A percentile compares a stretch with the other conserved stretches of the same genome.
These are phyloP conservation scores for Cyclostephanos tholiformis DNA, from an alignment of 108 stramenopile species.

Conservation along the genomic window DNA sequence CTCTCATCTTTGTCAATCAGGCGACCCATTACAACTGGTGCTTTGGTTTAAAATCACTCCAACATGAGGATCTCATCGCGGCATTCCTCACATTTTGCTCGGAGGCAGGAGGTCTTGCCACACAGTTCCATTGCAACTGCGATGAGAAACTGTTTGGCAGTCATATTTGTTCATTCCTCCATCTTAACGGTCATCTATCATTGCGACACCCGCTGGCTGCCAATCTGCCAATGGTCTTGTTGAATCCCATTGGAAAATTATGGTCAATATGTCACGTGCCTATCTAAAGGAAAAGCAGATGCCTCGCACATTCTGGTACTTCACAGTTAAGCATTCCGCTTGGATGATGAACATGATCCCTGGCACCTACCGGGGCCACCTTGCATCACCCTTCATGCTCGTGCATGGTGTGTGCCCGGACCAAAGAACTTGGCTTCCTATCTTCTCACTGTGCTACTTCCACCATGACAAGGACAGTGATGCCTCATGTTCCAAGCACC, in stretches of 20 bases:
- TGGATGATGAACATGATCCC: not conserved
- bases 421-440: not conserved
- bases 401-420: not conserved
- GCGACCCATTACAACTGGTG: constrained; percentile 22
- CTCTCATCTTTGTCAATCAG: constrained; percentile 15
- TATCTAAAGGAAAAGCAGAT: too few relatives aligned
- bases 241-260: too few relatives aligned
- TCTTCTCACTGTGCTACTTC: not conserved
- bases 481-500: not conserved
- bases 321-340: not conserved
- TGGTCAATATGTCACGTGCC: too few relatives aligned
- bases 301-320: too few relatives aligned
- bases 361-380: not conserved
- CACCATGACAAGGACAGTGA: too few relatives aligned
- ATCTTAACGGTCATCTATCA: too few relatives aligned
- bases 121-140: too few relatives aligned
- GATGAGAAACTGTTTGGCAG: too few relatives aligned
- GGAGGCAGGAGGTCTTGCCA: too few relatives aligned
- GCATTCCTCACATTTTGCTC: constrained; percentile 9
- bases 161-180: too few relatives aligned
- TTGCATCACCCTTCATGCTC: not conserved
- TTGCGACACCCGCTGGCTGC: too few relatives aligned
- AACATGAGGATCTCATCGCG: constrained; percentile 3
- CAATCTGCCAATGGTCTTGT: too few relatives aligned
- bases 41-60: constrained; percentile 20